Percentiles rank a stretch among this genome's conserved stretches.
phyloP scores from a whole-genome alignment of 805 yeast species.

The Barnettozyma sp. region DNA sequence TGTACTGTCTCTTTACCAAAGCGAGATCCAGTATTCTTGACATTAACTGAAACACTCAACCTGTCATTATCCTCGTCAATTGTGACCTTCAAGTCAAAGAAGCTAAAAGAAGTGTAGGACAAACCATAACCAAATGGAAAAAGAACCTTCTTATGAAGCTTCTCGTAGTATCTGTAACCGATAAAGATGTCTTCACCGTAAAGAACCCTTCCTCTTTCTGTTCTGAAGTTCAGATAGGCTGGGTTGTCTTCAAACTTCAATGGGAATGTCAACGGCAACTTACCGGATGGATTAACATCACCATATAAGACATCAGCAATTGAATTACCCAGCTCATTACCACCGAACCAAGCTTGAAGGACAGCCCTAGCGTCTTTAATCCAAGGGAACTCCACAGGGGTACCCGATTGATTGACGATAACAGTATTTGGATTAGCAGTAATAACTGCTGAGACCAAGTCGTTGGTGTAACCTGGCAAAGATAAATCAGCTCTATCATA shows the following conservation, averaged over 20 bases:
- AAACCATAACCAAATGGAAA: slow-evolving; percentile 62
- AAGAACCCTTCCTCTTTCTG: slow-evolving; percentile 44
- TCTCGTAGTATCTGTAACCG: slow-evolving; percentile 58
- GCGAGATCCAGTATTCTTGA: slow-evolving; percentile 38
- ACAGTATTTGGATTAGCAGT: slow-evolving; percentile 44
- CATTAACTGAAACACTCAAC: slow-evolving; percentile 30
- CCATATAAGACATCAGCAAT: slow-evolving; percentile 51
- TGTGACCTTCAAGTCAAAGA: slow-evolving; percentile 31
- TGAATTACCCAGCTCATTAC: slow-evolving; percentile 51
- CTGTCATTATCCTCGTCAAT: slow-evolving; percentile 23
- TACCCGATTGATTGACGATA: slow-evolving; percentile 52
- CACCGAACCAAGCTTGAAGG: slow-evolving; percentile 52
- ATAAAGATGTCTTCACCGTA: slow-evolving; percentile 64
- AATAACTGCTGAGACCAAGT: slow-evolving; percentile 38
- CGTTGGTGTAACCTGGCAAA: slow-evolving; percentile 42
- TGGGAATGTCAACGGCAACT: slow-evolving; percentile 52
- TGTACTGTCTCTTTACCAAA: slow-evolving; percentile 53
- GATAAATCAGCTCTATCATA: slow-evolving; percentile 45
- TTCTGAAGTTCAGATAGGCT: slow-evolving; percentile 43
- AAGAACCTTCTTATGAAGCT: slow-evolving; percentile 37
- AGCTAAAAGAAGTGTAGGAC: slow-evolving; percentile 47
- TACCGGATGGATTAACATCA: slow-evolving; percentile 55
- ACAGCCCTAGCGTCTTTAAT: slow-evolving; percentile 33
- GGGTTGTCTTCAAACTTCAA: slow-evolving; percentile 46
- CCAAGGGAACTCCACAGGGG: slow-evolving; percentile 59